Base-by-base conservation (phyloP, 805 yeast genomes). In the Ogataea neopini region DNA sequence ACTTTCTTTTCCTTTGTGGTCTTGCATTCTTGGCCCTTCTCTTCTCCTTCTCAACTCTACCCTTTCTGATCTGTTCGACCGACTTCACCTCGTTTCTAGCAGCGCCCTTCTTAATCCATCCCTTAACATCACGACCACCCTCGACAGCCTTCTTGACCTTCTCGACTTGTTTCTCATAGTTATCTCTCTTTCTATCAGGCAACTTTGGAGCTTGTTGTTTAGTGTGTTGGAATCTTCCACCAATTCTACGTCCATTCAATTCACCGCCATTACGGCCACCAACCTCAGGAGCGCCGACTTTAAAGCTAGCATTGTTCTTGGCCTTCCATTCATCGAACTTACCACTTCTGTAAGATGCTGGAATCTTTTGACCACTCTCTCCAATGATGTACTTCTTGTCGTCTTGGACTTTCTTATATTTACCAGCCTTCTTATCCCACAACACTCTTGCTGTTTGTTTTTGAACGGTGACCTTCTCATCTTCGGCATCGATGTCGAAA, bases 361-460 rank as follows among this genome's bases (percentile, higher is more conserved):
- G 97, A 41, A 94, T 81, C 63, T 80, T 81, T 59, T 86, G 90
- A 6, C 99, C 99, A 66, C 88, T 84, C 66, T 94, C 99, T 52
- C 98, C 96, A 54, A 89, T 84, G 60, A 94, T 94, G 68, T 76
- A 92, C 70, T 88, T 91, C 69, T 84, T 80, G 61, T 88, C 96
- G 53, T 94, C 88, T 59, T 79, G 83, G 15, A 88, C 75, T 64
- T 88, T 88, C 62, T 91, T 79, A 67, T 88, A 92, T 55, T 89
- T 89, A 61, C 95, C 94, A 67, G 87, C 85, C 78, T 89, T 88
- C 68, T 80, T 87, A 70, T 92, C 97, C 99, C 99, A 92, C 63
- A 80, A 78, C 76, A 86, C 84, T 18, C 83, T 81, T 40, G 78
- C 80, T 3, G 76, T 72, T 62, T 85, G 91, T 50, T 76, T 82